phyloP scores from a whole-genome alignment of 805 yeast genomes.

The Ogataea zsoltii region DNA sequence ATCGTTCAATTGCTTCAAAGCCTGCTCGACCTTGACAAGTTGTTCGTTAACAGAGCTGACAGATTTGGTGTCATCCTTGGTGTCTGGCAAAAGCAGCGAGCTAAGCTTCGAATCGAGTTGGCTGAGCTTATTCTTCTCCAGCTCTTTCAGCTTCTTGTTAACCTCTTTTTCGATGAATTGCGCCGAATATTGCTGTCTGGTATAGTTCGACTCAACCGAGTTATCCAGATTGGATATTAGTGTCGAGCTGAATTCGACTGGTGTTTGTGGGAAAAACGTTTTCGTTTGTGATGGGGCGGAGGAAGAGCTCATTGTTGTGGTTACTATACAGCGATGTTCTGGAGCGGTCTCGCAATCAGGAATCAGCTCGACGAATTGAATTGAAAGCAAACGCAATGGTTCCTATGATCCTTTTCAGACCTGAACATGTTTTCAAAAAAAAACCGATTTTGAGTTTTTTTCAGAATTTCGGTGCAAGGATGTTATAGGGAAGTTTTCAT shows the following conservation, averaged over 20 bases:
- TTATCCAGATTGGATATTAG: slow-evolving; percentile 63
- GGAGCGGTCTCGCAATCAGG: too few relatives aligned
- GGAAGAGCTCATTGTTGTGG: slow-evolving; percentile 6
- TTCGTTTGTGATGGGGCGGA: slow-evolving; percentile 46
- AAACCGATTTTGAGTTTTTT: not conserved
- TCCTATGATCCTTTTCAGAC: not conserved
- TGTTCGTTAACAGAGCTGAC: slow-evolving; percentile 31
- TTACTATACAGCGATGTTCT: not conserved
- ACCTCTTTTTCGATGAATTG: slow-evolving; percentile 68
- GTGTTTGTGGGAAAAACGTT: slow-evolving; percentile 65
- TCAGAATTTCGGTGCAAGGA: not conserved
- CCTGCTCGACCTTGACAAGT: slow-evolving; percentile 38
- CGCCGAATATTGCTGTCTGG: slow-evolving; percentile 69
- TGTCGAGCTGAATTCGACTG: slow-evolving; percentile 66
- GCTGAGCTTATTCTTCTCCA: slow-evolving; percentile 53
- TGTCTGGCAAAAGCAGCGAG: slow-evolving; percentile 39
- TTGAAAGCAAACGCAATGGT: too few relatives aligned
- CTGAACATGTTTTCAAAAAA: not conserved
- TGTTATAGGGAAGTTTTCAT: not conserved
- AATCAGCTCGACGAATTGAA: too few relatives aligned
- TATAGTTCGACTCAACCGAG: slow-evolving; percentile 61
- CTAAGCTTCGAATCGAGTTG: slow-evolving; percentile 53
- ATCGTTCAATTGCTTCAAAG: slow-evolving; percentile 33
- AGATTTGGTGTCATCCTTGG: slow-evolving; percentile 28
- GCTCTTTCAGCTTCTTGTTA: slow-evolving; percentile 50